A percentile compares a stretch with the other conserved stretches of the same genome.
These are phyloP conservation scores for Pecoramyces ruminantium DNA, from an alignment of 192 early-diverging fungal species.

Conservation along the genomic window DNA sequence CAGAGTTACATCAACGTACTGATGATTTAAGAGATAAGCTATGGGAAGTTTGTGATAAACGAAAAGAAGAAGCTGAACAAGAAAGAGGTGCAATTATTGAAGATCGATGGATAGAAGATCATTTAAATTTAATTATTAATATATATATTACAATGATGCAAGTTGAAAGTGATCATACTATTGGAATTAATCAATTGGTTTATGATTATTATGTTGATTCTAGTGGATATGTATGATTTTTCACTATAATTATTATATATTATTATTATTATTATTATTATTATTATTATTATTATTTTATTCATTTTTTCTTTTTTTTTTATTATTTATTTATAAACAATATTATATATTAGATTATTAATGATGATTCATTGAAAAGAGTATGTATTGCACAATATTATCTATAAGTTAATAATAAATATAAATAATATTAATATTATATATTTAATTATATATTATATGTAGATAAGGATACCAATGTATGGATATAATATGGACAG, in stretches of 20 bases:
- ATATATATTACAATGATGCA: slow-evolving; percentile 37
- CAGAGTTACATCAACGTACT: slow-evolving; percentile 38
- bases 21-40: slow-evolving; percentile 40
- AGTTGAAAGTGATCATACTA: slow-evolving; percentile 30
- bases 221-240: slow-evolving; percentile 11
- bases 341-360: neutral
- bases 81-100: slow-evolving; percentile 31
- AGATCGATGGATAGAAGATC: slow-evolving; percentile 39
- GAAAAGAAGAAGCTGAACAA: slow-evolving; percentile 37
- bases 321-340: neutral
- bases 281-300: too few relatives aligned
- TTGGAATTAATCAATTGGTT: slow-evolving; percentile 21
- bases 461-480: neutral
- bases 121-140: slow-evolving; percentile 27
- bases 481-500: neutral
- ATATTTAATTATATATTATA: too few relatives aligned
- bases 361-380: neutral
- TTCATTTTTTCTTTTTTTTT: neutral
- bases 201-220: slow-evolving; percentile 33
- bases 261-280: too few relatives aligned
- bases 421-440: too few relatives aligned
- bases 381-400: too few relatives aligned
- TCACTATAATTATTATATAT: too few relatives aligned
- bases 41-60: slow-evolving; percentile 36
- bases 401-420: too few relatives aligned